Evolutionary conservation across 371 early-diverging fungal genomes (phyloP).

Genomic region (Lichtheimia ornata): DNA sequence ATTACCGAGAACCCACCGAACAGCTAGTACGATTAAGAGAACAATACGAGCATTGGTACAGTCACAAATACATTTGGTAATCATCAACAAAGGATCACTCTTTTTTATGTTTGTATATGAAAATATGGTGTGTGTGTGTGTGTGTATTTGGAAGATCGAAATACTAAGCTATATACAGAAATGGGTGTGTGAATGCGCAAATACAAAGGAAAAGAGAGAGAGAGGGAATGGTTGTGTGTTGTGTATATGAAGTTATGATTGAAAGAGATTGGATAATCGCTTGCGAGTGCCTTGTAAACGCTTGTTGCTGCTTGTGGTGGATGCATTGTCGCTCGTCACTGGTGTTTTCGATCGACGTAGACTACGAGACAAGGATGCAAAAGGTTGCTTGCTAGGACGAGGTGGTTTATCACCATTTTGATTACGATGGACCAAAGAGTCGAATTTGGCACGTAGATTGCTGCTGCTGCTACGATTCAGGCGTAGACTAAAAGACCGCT

Average conservation of each 20-base stretch:
- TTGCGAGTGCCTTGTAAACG: too few relatives aligned
- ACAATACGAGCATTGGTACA: not conserved
- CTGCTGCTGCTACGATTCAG: not conserved
- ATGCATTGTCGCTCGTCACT: too few relatives aligned
- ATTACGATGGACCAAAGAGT: too few relatives aligned
- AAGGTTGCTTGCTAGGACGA: too few relatives aligned
- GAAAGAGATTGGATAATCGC: too few relatives aligned
- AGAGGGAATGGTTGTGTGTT: not conserved
- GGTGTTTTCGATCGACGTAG: too few relatives aligned
- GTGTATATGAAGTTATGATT: too few relatives aligned
- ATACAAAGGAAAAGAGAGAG: not conserved
- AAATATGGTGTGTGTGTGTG: not conserved
- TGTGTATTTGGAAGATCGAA: not conserved
- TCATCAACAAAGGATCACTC: not conserved
- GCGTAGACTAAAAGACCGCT: not conserved
- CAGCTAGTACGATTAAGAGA: constrained; percentile 3
- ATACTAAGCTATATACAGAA: not conserved
- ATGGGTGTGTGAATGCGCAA: not conserved
- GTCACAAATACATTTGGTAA: constrained; percentile 7
- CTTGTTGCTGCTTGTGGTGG: too few relatives aligned
- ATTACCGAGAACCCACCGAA: not conserved
- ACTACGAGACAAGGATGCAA: too few relatives aligned
- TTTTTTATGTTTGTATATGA: not conserved
- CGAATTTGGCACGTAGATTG: too few relatives aligned
- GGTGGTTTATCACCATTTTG: too few relatives aligned